Percentiles rank a stretch among this genome's conserved stretches.
Conservation (phyloP, 2,329 filamentous ascomycete genomes). For the Pseudogymnoascus sp. region DNA sequence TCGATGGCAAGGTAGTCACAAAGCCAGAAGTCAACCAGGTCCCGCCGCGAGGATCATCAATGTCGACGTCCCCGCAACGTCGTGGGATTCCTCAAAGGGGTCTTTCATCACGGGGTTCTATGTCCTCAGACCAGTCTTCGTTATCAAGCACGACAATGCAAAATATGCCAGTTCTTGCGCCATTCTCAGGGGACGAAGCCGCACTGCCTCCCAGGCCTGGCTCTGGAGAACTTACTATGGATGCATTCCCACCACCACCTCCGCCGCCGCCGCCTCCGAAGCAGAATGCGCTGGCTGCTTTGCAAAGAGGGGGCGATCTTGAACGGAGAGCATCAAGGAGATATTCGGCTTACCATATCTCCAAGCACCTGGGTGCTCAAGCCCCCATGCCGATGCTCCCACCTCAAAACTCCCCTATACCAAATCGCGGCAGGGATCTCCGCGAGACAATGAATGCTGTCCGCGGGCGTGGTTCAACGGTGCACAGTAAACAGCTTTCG, state of each 20-base stretch:
- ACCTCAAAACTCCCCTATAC: conserved; percentile 72
- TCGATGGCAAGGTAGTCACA: conserved; percentile 7
- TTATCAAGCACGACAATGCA: conserved; percentile 71
- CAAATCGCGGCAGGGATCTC: conserved; percentile 76
- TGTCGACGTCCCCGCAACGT: conserved; percentile 16
- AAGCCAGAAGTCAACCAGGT: conserved; percentile 38
- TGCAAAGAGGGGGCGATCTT: conserved; percentile 86
- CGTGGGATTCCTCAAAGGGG: conserved; percentile 37
- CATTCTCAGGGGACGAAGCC: conserved; percentile 59
- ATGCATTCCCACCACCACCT: conserved; percentile 59
- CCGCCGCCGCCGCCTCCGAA: conserved; percentile 70
- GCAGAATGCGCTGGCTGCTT: conserved; percentile 77
- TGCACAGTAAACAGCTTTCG: conserved; percentile 38
- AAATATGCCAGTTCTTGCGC: conserved; percentile 65
- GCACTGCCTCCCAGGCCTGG: conserved; percentile 39
- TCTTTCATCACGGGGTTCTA: conserved; percentile 40
- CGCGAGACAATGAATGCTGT: conserved; percentile 77
- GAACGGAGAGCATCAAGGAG: conserved; percentile 86
- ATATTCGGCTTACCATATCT: conserved; percentile 95
- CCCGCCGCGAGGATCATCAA: background rate
- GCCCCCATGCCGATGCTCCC: conserved; percentile 84
- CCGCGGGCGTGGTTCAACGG: conserved; percentile 49
- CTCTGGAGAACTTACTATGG: conserved; percentile 40
- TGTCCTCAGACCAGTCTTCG: conserved; percentile 55
- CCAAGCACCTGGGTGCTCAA: conserved; percentile 81